These are phyloP conservation scores for Beta corolliflora DNA, from an alignment of 179 eudicot species.

Conservation along the genomic window DNA sequence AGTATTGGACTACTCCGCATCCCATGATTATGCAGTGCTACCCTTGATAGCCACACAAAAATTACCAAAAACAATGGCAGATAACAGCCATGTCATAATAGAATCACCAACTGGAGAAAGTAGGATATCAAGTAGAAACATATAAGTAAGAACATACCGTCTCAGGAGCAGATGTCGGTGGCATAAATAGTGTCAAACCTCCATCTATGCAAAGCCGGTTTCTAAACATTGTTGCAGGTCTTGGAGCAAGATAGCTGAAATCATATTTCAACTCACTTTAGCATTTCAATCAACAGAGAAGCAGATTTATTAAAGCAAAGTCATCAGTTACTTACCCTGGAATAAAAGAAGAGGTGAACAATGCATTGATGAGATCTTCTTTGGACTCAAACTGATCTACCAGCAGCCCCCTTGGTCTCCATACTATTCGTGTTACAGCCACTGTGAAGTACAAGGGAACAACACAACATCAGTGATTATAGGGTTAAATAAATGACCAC, in stretches of 20 bases:
- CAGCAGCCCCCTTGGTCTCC: slow-evolving; percentile 95
- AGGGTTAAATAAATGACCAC: slow-evolving; percentile 10
- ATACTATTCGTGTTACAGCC: slow-evolving; percentile 89
- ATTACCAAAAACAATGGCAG: slow-evolving; percentile 1
- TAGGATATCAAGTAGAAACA: slow-evolving; percentile 15
- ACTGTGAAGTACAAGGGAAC: slow-evolving; percentile 46
- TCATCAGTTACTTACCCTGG: slow-evolving; percentile 63
- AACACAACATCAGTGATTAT: slow-evolving; percentile 16
- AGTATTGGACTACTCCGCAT: neutral
- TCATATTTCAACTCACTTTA: slow-evolving; percentile 18
- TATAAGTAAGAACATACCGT: slow-evolving; percentile 53
- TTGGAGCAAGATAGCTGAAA: slow-evolving; percentile 96
- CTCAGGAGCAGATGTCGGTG: slow-evolving; percentile 91
- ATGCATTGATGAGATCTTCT: slow-evolving; percentile 95
- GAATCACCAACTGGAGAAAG: slow-evolving; percentile 6
- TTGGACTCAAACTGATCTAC: slow-evolving; percentile 96
- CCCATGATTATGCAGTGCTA: neutral
- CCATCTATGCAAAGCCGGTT: slow-evolving; percentile 94
- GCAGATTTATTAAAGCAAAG: neutral
- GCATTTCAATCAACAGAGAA: slow-evolving; percentile 11
- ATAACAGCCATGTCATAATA: neutral
- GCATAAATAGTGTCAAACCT: slow-evolving; percentile 97
- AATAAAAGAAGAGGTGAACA: slow-evolving; percentile 92
- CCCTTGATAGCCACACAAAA: slow-evolving; percentile 18
- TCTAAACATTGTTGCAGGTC: slow-evolving; percentile 92